Evolutionary conservation across 768 basidiomycete genomes (phyloP).

Genomic region (Chalciporus sphaerocephalus): DNA sequence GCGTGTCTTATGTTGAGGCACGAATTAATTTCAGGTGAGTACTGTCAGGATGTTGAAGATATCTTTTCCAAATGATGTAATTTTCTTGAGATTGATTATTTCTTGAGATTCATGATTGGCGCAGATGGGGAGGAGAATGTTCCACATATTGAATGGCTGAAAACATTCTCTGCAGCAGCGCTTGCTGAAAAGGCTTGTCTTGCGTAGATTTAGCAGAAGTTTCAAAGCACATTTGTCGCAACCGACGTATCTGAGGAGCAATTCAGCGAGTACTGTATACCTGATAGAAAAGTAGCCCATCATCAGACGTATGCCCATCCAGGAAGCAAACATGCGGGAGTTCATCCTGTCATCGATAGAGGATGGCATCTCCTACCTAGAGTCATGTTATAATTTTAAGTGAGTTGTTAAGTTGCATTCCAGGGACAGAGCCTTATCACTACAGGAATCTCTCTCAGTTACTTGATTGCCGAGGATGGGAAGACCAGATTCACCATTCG

Average conservation of each 20-base stretch:
- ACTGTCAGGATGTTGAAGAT: neutral
- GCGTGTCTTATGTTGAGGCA: slow-evolving; percentile 66
- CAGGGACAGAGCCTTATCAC: neutral
- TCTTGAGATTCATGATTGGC: slow-evolving; percentile 49
- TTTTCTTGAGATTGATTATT: slow-evolving; percentile 35
- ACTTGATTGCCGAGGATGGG: slow-evolving; percentile 36
- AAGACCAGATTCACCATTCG: slow-evolving; percentile 35
- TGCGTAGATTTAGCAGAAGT: slow-evolving; percentile 22
- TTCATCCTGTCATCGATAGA: slow-evolving; percentile 39
- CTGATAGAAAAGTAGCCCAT: slow-evolving; percentile 20
- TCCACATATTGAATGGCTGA: slow-evolving; percentile 56
- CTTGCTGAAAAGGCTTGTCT: neutral
- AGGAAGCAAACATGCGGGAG: slow-evolving; percentile 16
- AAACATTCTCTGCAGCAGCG: slow-evolving; percentile 47
- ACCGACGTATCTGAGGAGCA: slow-evolving; percentile 19
- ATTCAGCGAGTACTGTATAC: too few relatives aligned
- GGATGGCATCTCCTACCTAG: slow-evolving; percentile 45
- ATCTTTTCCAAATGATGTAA: neutral
- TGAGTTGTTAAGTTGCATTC: slow-evolving; percentile 12
- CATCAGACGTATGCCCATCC: slow-evolving; percentile 23
- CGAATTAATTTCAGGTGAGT: slow-evolving; percentile 64
- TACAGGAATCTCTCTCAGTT: slow-evolving; percentile 29
- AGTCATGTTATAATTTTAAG: slow-evolving; percentile 42
- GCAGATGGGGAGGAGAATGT: slow-evolving; percentile 54
- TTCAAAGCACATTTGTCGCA: slow-evolving; percentile 16